Evolutionary conservation across 768 basidiomycete species (phyloP), one percentile per base, ranked within the genome.

Genomic region (Psilocybe sp.): DNA sequence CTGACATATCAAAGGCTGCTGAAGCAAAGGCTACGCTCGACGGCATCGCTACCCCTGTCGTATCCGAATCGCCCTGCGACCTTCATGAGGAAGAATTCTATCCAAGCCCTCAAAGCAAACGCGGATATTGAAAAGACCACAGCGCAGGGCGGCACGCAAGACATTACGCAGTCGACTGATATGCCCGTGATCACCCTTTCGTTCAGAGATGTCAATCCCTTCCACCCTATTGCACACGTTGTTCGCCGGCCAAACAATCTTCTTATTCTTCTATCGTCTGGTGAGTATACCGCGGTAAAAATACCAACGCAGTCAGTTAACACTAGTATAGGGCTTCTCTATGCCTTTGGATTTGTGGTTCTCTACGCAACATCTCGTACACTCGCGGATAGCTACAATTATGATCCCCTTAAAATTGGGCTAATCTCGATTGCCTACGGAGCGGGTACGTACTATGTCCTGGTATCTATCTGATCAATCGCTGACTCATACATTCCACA

Each of bases 361-460:
- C 69, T 80, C 2, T 95, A 92, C 62, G 89, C 89, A 0, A 81
- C 82, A 13, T 76, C 89, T 7, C 76, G 87, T 51, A 91, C 88
- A 1, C 74, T 95, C 10, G 76, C 71, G 6, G 63, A 67, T 23
- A 65, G 73, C 2, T 95, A 95, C 58, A 61, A 74, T 23, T 92
- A 86, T 63, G 71, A 79, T 40, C 71, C 92, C 0, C 69, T 94
- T 4, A 72, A 81, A 38, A 81, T 88, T 42, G 93, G 93, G 3
- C 64, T 93, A 20, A 81, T 92, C 9, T 77, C 93, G 5, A 77
- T 97, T 8, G 67, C 86, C 0, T 88, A 83, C 56, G 92, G 92
- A 41, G 54, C 78, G 13, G 87, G 88, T 83, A 49, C 34, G 75
- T 59, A 40, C 9, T 18, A 20, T 31, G 11, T 37, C 12, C 5